Base-by-base conservation (phyloP, 2,329 filamentous ascomycete species). In the Chaetomium sp. region DNA sequence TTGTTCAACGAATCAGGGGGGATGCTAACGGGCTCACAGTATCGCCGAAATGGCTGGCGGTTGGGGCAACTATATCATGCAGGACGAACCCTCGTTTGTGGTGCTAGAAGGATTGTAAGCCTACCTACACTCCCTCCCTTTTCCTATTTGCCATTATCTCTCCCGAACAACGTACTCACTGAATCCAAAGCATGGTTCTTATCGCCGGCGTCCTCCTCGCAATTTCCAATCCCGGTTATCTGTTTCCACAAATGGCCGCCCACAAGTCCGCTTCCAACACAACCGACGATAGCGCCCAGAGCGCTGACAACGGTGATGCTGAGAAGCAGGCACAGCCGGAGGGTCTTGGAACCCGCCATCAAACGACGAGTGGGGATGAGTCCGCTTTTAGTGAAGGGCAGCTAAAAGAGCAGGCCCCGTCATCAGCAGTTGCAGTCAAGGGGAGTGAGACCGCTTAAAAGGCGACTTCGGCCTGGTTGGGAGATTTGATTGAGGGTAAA, bases 61-160 rank as follows among this genome's bases (percentile, higher is more conserved):
- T 19, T 86, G 82, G 81, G 79, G 79, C 8, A 84, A 82, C 69
- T 65, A 73, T 12, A 79, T 85, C 65, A 85, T 86, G 81, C 79
- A 82, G 61, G 76, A 85, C 67, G 73, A 86, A 70, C 70, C 73
- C 45, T 78, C 76, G 14, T 86, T 85, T 63, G 74, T 84, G 57
- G 75, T 80, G 10, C 74, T 85, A 41, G 82, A 86, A 62, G 72
- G 75, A 59, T 73, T 74, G 76, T 79, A 56, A 67, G 69, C 67
- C 19, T 27, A 27, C 19, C 19, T 27, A 27, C 19, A 40, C 37
- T 40, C 12, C 37, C 37, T 40, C 37, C 12, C 37, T 40, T 9
- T 12, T 9, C 37, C 12, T 9, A 40, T 40, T 40, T 12, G 37
- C 37, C 37, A 32, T 53, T 27, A 37, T 55, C 61, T 40, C 59